Evolutionary conservation across 805 yeast genomes (phyloP).

Genomic region (Candida succiphila): DNA sequence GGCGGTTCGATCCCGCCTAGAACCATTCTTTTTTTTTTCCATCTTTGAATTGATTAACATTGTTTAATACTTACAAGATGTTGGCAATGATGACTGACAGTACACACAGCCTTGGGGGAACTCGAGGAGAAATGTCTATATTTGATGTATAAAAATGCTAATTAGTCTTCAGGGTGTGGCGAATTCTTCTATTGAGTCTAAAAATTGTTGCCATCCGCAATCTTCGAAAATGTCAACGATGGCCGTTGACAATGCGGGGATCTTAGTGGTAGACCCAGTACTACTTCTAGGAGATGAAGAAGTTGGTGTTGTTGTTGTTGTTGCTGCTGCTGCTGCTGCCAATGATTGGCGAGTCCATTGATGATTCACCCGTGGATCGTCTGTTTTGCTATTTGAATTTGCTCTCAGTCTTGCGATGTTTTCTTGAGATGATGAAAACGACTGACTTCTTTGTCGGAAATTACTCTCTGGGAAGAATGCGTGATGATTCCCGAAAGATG

Average conservation of each 20-base stretch:
- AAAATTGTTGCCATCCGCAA: constrained; percentile 20
- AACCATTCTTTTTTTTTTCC: constrained; percentile 33
- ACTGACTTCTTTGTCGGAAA: too few species aligned
- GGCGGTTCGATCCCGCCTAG: constrained; percentile 87
- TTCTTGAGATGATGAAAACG: background rate
- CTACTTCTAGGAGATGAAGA: background rate
- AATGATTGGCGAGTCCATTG: too few species aligned
- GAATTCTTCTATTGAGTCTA: constrained; percentile 18
- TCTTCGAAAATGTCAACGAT: constrained; percentile 21
- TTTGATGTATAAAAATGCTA: background rate
- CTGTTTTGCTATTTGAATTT: too few species aligned
- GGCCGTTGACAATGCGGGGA: constrained; percentile 6
- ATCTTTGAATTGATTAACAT: too few species aligned
- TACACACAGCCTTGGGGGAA: too few species aligned
- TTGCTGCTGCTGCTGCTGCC: background rate
- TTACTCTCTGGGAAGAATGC: too few species aligned
- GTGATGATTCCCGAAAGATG: too few species aligned
- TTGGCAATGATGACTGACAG: too few species aligned
- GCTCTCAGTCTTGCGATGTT: too few species aligned
- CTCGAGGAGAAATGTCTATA: background rate
- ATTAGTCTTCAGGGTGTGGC: too few species aligned
- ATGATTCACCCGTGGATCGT: too few species aligned
- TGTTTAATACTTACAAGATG: too few species aligned
- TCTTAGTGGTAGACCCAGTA: background rate
- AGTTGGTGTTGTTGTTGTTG: background rate